Base-by-base conservation (phyloP, 202 grass and related monocot species). In the Setaria italica region DNA sequence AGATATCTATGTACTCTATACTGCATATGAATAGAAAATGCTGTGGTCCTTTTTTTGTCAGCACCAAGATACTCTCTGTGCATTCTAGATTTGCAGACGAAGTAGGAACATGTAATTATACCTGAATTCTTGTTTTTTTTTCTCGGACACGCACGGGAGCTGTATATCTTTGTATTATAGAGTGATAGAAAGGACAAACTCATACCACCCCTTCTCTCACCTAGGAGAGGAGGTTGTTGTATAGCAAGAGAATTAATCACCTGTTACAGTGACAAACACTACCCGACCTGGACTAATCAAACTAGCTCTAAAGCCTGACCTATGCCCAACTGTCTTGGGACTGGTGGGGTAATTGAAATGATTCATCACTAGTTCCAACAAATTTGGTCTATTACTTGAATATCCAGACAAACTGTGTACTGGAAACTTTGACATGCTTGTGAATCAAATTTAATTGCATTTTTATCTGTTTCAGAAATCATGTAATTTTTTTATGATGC, bases 401-500 rank as follows among this genome's bases (percentile, higher is more conserved):
- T 75, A 75, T 35, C 8, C 72, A 80, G 4, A 29, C 20, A 68
- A 25, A 25, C 25, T 51, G 32, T 68, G 13, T 76, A 76, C 8
- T 34, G 19, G 77, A 72, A 47, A 55, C 25, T 53, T 80, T 0
- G 25, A 56, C 29, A 17, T 79, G 21, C 60, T 84, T 65, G 14
- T 16, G 10, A 45, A 29, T 47, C 56, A 84, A 69, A 64, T 48
- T 32, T 78, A 8, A 50, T 71, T 72, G 66, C 20, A 43, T 49
- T 72, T 49, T 74, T 76, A 30, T 37, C n/a, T 73, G 14, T 67
- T 72, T 77, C 30, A 19, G 32, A 67, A 67, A 59, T 88, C 9
- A 76, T 71, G 20, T 71, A 37, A 48, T 78, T 57, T 39, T 87
- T 84, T 53, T 82, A 76, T 70, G 46, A 12, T 86, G 83, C 93